These are phyloP conservation scores for Barbatosphaeria neglecta DNA, from an alignment of 495 filamentous ascomycete genomes.

Conservation along the genomic window DNA sequence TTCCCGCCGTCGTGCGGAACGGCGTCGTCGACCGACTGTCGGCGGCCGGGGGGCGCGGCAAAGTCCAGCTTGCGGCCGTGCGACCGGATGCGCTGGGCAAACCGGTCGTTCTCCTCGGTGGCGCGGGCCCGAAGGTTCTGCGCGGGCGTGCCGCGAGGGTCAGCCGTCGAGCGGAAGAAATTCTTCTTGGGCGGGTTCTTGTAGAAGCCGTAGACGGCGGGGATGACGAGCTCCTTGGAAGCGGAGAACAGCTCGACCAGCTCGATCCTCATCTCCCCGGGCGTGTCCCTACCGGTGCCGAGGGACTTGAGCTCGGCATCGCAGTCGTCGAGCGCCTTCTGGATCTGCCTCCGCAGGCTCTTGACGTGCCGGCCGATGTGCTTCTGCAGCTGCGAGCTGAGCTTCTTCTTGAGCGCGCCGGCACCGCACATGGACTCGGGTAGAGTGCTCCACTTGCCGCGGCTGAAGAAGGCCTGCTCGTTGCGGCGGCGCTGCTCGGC, in stretches of 20 bases:
- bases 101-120: conserved; percentile 30
- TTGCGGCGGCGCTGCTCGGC: conserved; percentile 13
- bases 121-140: conserved; percentile 29
- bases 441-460: conserved; percentile 30
- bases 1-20: conserved; percentile 8
- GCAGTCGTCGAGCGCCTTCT: conserved; percentile 25
- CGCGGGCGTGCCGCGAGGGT: conserved; percentile 23
- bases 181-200: conserved; percentile 26
- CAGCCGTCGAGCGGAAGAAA: conserved; percentile 26
- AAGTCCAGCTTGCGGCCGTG: conserved; percentile 28
- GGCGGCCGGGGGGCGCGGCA: neutral
- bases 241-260: conserved; percentile 25
- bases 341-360: conserved; percentile 20
- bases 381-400: conserved; percentile 25
- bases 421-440: conserved; percentile 19
- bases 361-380: conserved; percentile 27
- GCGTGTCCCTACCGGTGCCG: conserved; percentile 22
- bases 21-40: conserved; percentile 1
- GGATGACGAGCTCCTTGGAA: conserved; percentile 26
- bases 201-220: conserved; percentile 28
- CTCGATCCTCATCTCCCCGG: conserved; percentile 26
- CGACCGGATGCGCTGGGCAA: conserved; percentile 17
- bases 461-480: conserved; percentile 22
- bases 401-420: conserved; percentile 20
- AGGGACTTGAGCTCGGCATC: conserved; percentile 23